Evolutionary conservation across 805 yeast genomes (phyloP), one percentile per base, ranked within the genome.

Genomic region (Saturnispora hagleri): DNA sequence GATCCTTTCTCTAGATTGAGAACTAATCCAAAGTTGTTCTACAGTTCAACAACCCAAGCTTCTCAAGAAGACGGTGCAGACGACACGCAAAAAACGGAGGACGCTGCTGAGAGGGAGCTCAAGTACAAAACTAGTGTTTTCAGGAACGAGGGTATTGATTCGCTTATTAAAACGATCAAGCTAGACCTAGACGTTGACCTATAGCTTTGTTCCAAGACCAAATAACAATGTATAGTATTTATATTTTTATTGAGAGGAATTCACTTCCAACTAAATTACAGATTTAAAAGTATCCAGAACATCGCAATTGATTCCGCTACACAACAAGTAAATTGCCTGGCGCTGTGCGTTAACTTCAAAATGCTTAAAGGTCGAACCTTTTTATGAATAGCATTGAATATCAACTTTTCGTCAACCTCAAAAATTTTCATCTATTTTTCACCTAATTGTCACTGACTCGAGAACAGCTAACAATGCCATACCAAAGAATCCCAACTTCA

Each of bases 1-100:
- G 87, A 93, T 70, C 98, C 99, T 22, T 93, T 93, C 68, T 80
- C 86, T 58, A 81, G 98, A 66, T 77, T 93, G 63, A 84, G 87
- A 65, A 91, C 98, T 1, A 85, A 82, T 55, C 87, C 97, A 1
- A 80, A 87, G 61, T 80, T 88, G 54, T 91, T 88, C 68, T 89
- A 89, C 62, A 73, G 74, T 52, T 77, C 78, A 51, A 77, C 74
- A 54, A 84, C 76, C 56, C 80, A 56, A n/a, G 51, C 44, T 10
- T 31, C 53, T 4, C 81, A 76, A 57, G 76, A 74, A 64, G 85
- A 83, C 3, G 71, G 79, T 51, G 75, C 71, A 34, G 76, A 77
- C 51, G 42, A 28, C 27, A 27, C 26, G 15, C 44, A 45, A n/a
- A 28, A 31, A 17, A 82, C 80, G 6, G 71, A 72, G 47, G 73